A percentile compares a stretch with the other conserved stretches of the same genome.
Evolutionary conservation across 2,329 filamentous ascomycete genomes (phyloP).

Genomic region (Diaporthe sp.): DNA sequence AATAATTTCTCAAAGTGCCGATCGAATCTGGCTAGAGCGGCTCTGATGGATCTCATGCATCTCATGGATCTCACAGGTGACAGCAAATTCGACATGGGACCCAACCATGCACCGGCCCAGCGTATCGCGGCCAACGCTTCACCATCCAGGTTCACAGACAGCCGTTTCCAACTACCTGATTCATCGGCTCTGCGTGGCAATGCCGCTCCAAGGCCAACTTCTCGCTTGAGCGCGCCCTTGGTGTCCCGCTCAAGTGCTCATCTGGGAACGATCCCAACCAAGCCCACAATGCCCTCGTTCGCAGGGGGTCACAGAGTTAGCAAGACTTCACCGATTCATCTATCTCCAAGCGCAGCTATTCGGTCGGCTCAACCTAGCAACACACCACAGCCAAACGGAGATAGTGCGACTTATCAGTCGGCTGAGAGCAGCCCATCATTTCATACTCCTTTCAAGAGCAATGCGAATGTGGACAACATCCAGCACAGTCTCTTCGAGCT

Average conservation of each 20-base stretch:
- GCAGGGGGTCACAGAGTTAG: conserved; percentile 4
- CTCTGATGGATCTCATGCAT: conserved; percentile 33
- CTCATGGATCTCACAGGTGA: conserved; percentile 35
- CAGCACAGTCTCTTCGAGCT: conserved; percentile 56
- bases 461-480: conserved; percentile 61
- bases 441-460: conserved; percentile 51
- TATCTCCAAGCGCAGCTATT: neutral
- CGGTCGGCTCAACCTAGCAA: conserved; percentile 4
- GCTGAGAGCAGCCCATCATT: conserved; percentile 46
- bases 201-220: conserved; percentile 23
- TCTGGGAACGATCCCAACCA: conserved; percentile 24
- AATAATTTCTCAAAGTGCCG: neutral
- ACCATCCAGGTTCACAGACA: conserved; percentile 27
- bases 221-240: conserved; percentile 30
- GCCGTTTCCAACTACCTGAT: conserved; percentile 37
- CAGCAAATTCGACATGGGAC: conserved; percentile 27
- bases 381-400: conserved; percentile 23
- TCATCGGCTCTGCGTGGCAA: conserved; percentile 7
- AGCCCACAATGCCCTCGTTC: neutral
- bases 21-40: neutral
- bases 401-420: conserved; percentile 31
- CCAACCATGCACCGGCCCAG: neutral
- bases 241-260: conserved; percentile 25
- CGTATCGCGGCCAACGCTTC: conserved; percentile 13
- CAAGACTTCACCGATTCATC: conserved; percentile 2